Evolutionary conservation across 225 moss, liverwort and hornwort genomes (phyloP).

Genomic region (Sphagnum tenellum): DNA sequence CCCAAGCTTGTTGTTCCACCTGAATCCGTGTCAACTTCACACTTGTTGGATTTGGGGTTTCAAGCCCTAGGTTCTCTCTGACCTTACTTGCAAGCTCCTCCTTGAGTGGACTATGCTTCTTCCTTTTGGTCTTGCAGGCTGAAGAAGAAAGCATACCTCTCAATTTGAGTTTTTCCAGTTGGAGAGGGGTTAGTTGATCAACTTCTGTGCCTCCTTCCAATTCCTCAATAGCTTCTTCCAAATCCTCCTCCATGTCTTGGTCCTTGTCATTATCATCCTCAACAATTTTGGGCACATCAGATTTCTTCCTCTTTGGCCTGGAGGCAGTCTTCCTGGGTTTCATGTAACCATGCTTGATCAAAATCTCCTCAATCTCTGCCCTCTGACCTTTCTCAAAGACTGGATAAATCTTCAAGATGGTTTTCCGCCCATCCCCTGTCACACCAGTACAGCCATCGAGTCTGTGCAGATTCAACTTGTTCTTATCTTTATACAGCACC

Average conservation of each 20-base stretch:
- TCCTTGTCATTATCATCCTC: too few relatives aligned
- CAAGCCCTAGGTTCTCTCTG: too few relatives aligned
- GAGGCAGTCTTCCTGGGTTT: conserved; percentile 51
- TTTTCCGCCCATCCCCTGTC: conserved; percentile 40
- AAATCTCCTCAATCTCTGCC: conserved; percentile 53
- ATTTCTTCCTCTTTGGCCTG: conserved; percentile 46
- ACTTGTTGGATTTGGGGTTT: too few relatives aligned
- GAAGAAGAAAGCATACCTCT: conserved; percentile 31
- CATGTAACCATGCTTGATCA: conserved; percentile 57
- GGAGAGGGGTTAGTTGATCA: conserved; percentile 25
- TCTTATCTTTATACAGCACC: conserved; percentile 43
- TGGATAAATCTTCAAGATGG: conserved; percentile 50
- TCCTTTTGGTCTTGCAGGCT: conserved; percentile 23
- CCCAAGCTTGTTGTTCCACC: conserved; percentile 45
- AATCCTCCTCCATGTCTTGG: not conserved
- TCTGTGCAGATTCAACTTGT: conserved; percentile 54
- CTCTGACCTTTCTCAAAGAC: conserved; percentile 53
- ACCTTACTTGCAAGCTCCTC: too few relatives aligned
- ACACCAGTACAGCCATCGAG: conserved; percentile 45
- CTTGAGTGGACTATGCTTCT: not conserved
- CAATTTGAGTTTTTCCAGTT: conserved; percentile 44
- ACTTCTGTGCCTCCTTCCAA: conserved; percentile 14
- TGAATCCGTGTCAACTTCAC: conserved; percentile 14
- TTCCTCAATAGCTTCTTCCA: conserved; percentile 19
- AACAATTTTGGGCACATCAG: conserved; percentile 1